Evolutionary conservation across 352 stramenopile species (phyloP).

Genomic region (Phytophthora vignae): DNA sequence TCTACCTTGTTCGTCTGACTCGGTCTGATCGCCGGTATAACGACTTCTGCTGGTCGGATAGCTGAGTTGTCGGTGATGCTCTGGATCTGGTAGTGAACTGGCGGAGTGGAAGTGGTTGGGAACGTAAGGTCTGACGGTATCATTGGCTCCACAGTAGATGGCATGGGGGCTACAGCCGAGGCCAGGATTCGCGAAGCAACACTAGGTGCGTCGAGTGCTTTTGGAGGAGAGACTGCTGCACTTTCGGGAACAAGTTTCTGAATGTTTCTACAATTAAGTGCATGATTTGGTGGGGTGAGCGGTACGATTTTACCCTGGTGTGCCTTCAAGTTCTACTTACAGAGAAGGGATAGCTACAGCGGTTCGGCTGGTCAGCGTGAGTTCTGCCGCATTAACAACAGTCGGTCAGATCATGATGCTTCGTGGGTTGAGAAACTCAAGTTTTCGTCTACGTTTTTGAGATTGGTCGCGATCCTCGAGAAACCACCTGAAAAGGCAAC

Average conservation of each 20-base stretch:
- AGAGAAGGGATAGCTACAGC: slow-evolving; percentile 5
- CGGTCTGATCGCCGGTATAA: background rate
- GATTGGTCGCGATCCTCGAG: slow-evolving; percentile 37
- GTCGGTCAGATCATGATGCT: background rate
- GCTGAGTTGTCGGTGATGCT: background rate
- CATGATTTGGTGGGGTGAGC: background rate
- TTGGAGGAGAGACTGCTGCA: background rate
- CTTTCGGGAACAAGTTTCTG: slow-evolving; percentile 9
- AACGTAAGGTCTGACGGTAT: background rate
- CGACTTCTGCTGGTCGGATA: slow-evolving; percentile 14
- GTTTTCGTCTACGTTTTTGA: slow-evolving; percentile 25
- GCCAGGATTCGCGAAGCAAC: slow-evolving; percentile 30
- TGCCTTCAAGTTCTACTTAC: slow-evolving; percentile 14
- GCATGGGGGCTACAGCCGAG: slow-evolving; percentile 10
- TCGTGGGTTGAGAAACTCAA: background rate
- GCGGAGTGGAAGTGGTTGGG: background rate
- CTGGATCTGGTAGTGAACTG: background rate
- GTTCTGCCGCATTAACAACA: slow-evolving; percentile 3
- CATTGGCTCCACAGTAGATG: background rate
- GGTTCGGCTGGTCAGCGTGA: background rate
- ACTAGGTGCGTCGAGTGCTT: slow-evolving; percentile 18
- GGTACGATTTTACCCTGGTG: background rate
- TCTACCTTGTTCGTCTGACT: background rate
- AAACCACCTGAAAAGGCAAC: slow-evolving; percentile 31
- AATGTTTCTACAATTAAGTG: background rate